These are phyloP conservation scores for Penicillium canescens DNA, from an alignment of 495 filamentous ascomycete species.

Conservation along the genomic window DNA sequence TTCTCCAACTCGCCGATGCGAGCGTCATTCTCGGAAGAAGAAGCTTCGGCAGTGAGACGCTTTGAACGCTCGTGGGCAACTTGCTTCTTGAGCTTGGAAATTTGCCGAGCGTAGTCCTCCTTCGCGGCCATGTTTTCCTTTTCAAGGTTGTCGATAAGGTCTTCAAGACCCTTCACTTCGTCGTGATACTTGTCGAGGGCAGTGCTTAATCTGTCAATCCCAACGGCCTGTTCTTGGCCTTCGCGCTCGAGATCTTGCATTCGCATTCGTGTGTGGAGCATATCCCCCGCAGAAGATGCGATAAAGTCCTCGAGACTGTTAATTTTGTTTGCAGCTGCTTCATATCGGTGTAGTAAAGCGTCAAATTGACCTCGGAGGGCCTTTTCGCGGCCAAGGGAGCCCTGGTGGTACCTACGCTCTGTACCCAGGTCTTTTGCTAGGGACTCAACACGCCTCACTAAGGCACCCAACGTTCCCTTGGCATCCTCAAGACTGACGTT, in stretches of 20 bases:
- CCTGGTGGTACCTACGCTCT: conserved; percentile 32
- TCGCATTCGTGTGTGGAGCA: conserved; percentile 44
- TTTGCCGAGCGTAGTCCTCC: conserved; percentile 28
- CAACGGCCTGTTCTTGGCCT: conserved; percentile 56
- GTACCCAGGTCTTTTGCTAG: conserved; percentile 36
- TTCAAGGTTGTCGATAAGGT: conserved; percentile 60
- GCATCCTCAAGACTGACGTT: conserved; percentile 40
- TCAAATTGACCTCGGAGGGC: conserved; percentile 47
- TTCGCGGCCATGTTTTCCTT: conserved; percentile 44
- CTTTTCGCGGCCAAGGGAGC: conserved; percentile 34
- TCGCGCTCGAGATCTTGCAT: conserved; percentile 51
- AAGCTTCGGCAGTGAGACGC: conserved; percentile 36
- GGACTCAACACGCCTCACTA: conserved; percentile 36
- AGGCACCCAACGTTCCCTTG: conserved; percentile 37
- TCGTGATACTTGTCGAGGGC: conserved; percentile 63
- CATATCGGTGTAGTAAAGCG: conserved; percentile 35
- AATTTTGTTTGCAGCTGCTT: conserved; percentile 43
- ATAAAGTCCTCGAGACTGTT: conserved; percentile 54
- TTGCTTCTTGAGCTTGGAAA: conserved; percentile 43
- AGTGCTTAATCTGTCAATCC: conserved; percentile 58
- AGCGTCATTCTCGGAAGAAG: conserved; percentile 30
- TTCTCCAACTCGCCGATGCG: conserved; percentile 44
- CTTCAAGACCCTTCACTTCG: conserved; percentile 64
- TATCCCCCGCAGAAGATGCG: conserved; percentile 54
- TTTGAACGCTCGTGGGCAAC: conserved; percentile 36